Evolutionary conservation across 805 yeast species (phyloP), one percentile per base, ranked within the genome.

Genomic region (Lachancea lanzarotensis): DNA sequence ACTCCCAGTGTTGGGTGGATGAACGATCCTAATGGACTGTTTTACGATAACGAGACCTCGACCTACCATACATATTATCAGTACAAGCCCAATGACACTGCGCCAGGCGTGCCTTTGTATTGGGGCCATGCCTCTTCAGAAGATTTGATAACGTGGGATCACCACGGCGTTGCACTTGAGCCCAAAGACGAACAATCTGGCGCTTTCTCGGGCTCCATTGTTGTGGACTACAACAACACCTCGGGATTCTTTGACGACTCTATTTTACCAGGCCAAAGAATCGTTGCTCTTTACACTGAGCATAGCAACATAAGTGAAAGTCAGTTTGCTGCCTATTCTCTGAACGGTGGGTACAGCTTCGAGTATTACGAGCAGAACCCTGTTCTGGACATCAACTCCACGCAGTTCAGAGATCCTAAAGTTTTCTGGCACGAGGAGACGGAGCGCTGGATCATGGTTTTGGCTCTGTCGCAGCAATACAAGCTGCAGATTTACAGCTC

Each of bases 21-120:
- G 70, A 70, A 70, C 50, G 74, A 70, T 49, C 74, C 74, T n/a
- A 69, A 69, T 46, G 74, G 74, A 6, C 50, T 68, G 38, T 57
- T 65, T 50, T 68, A 59, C 47, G 68, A 66, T 48, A 49, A 52
- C 9, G 53, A 49, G 30, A 59, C 56, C 8, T 53, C 57, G 7
- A 18, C 57, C 17, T 70, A 61, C 59, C 74, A 70, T 48, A 32
- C 62, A 41, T 70, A 67, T 56, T 70, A 52, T 52, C 74, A 70
- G 50, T 62, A 57, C 54, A 63, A 67, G 45, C 72, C 72, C 2
- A 52, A 62, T 36, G 63, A 43, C 12, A 55, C 62, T 4, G 51
- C 55, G 3, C 64, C 70, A 60, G 70, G 62, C 1, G 47, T 50
- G 27, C 70, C 68, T 18, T 45, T 65, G 39, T 63, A 56, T 47